Conservation (phyloP, 352 stramenopile species). For the Globisporangium uncinulatum region DNA sequence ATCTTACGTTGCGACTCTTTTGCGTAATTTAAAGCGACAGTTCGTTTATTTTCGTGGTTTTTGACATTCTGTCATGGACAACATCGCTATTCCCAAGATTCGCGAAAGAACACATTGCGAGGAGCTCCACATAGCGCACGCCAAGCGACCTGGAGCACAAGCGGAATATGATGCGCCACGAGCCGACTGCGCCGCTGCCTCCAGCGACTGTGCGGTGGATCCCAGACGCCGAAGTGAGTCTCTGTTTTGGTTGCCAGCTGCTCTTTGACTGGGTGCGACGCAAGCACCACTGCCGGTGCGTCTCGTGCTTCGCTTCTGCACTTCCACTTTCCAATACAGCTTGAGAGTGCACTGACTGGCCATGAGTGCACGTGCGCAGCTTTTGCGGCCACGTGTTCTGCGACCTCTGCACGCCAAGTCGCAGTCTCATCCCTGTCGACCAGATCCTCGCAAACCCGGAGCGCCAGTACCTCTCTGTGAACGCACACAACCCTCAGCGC, state of each 20-base stretch:
- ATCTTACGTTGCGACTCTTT: not conserved
- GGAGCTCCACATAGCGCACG: not conserved
- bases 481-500: slow-evolving; percentile 77
- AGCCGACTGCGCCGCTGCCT: slow-evolving; percentile 8
- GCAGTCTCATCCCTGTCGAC: slow-evolving; percentile 66
- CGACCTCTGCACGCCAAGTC: slow-evolving; percentile 60
- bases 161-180: slow-evolving; percentile 6
- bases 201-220: slow-evolving; percentile 80
- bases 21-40: not conserved
- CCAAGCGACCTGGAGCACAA: not conserved
- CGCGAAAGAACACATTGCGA: not conserved
- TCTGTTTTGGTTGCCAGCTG: slow-evolving; percentile 73
- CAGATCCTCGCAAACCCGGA: slow-evolving; percentile 69
- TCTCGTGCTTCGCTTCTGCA: not conserved
- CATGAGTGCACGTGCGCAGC: slow-evolving; percentile 17
- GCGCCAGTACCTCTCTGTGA: slow-evolving; percentile 72
- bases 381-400: slow-evolving; percentile 79
- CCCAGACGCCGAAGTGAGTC: slow-evolving; percentile 67
- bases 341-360: too few relatives aligned
- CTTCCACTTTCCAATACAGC: too few relatives aligned
- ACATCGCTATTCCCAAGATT: not conserved
- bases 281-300: slow-evolving; percentile 86
- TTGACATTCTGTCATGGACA: not conserved
- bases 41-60: not conserved
- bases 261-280: slow-evolving; percentile 87